Conservation (phyloP, 2,329 filamentous ascomycete genomes). For the Fusarium caatingaense region DNA sequence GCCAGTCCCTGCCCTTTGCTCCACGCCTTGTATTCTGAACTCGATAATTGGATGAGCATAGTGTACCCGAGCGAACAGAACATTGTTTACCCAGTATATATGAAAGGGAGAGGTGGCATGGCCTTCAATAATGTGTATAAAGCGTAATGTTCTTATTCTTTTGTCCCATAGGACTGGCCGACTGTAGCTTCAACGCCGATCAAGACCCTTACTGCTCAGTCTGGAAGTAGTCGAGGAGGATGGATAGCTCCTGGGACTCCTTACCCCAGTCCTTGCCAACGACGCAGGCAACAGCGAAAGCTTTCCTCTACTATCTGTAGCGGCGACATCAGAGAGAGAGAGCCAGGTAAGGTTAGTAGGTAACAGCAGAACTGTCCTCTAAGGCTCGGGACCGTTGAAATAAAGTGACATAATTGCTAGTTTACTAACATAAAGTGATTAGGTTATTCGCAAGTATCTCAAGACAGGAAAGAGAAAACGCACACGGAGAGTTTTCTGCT, state of each 20-base stretch:
- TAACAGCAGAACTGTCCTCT: neutral
- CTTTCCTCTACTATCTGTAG: too few relatives aligned
- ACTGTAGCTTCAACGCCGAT: conserved; percentile 46
- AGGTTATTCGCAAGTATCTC: neutral
- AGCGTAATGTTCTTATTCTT: neutral
- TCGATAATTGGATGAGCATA: neutral
- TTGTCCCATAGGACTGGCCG: neutral
- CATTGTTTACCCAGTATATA: neutral
- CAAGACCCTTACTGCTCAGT: conserved; percentile 72
- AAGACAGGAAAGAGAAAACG: too few relatives aligned
- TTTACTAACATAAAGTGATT: neutral
- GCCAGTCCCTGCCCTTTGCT: neutral
- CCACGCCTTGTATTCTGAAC: neutral
- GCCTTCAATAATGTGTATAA: neutral
- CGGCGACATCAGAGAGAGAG: too few relatives aligned
- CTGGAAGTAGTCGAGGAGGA: conserved; percentile 99
- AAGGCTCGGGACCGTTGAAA: neutral
- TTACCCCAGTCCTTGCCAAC: conserved; percentile 99
- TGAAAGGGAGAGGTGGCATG: neutral
- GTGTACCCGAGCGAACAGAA: neutral
- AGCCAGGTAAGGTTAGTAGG: too few relatives aligned
- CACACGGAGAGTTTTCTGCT: too few relatives aligned
- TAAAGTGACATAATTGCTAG: neutral
- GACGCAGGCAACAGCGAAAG: conserved; percentile 74
- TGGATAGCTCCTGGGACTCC: conserved; percentile 98